phyloP scores from a whole-genome alignment of 345 rosid genomes.

The rapeseed (Brassica napus) region DNA sequence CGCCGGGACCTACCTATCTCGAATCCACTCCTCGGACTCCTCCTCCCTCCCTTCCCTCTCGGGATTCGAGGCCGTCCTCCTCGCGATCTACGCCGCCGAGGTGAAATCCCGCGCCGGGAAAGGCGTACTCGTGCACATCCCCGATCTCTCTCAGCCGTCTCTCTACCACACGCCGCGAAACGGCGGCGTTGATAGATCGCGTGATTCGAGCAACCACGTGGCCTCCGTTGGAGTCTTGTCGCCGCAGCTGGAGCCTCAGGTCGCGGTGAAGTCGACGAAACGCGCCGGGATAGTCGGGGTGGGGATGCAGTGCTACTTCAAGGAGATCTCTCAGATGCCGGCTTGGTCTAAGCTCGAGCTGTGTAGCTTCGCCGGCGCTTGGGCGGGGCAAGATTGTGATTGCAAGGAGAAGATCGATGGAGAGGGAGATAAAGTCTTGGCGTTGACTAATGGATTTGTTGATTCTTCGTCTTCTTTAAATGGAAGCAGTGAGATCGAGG shows the following conservation, averaged over 20 bases:
- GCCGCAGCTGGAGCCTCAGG: slow-evolving; percentile 71
- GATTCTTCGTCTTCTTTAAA: slow-evolving; percentile 29
- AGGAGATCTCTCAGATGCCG: slow-evolving; percentile 84
- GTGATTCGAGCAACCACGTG: slow-evolving; percentile 24
- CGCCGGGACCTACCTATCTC: slow-evolving; percentile 66
- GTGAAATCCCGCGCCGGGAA: slow-evolving; percentile 82
- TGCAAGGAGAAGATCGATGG: slow-evolving; percentile 58
- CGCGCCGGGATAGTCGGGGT: slow-evolving; percentile 70
- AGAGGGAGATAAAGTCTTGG: slow-evolving; percentile 31
- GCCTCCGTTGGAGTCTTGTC: slow-evolving; percentile 56
- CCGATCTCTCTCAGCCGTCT: slow-evolving; percentile 89
- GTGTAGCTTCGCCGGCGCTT: slow-evolving; percentile 58
- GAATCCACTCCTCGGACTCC: slow-evolving; percentile 69
- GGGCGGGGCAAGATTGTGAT: slow-evolving; percentile 91
- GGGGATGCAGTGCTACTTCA: slow-evolving; percentile 70
- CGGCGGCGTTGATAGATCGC: slow-evolving; percentile 44
- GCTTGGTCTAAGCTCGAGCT: slow-evolving; percentile 86
- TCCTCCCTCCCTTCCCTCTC: slow-evolving; percentile 73
- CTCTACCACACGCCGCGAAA: slow-evolving; percentile 80
- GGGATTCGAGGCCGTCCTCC: slow-evolving; percentile 93
- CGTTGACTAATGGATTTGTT: slow-evolving; percentile 25
- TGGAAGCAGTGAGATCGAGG: slow-evolving; percentile 41
- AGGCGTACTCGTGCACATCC: slow-evolving; percentile 64
- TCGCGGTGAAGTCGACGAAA: slow-evolving; percentile 81
- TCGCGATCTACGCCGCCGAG: slow-evolving; percentile 80